Conservation (phyloP, 169 alveolate species). For the Ichthyophthirius multifiliis region DNA sequence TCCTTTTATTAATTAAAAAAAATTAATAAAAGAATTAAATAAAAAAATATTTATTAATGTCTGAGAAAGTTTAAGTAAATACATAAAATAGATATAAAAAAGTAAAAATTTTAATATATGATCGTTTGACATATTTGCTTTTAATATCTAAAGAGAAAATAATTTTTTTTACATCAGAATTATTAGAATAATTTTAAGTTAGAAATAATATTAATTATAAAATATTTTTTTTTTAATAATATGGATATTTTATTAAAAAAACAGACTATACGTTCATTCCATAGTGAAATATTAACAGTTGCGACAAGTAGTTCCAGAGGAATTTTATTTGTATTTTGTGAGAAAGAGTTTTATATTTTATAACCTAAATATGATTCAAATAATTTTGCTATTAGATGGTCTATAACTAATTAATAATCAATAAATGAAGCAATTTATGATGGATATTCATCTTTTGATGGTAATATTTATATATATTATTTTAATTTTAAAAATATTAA, state of each 20-base stretch:
- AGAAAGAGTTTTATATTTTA: neutral
- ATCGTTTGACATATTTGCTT: neutral
- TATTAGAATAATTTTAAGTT: neutral
- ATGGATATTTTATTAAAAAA: too few relatives aligned
- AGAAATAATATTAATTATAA: neutral
- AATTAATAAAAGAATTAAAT: too few relatives aligned
- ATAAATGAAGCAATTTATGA: neutral
- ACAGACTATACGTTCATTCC: neutral
- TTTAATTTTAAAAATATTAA: neutral
- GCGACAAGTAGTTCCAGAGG: constrained; percentile 6
- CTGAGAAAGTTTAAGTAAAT: too few relatives aligned
- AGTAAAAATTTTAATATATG: neutral
- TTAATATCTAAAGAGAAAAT: neutral
- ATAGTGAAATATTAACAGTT: neutral
- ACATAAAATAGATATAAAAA: neutral
- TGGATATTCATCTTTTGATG: constrained; percentile 2
- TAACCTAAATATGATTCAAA: neutral
- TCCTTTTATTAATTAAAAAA: too few relatives aligned
- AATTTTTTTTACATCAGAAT: neutral
- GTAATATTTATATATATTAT: neutral
- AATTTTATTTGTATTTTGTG: neutral
- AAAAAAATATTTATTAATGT: too few relatives aligned
- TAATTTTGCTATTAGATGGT: constrained; percentile 3
- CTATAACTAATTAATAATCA: neutral
- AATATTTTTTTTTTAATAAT: neutral